phyloP scores from a whole-genome alignment of 441 rosid genomes.

The Pelargonium australe region DNA sequence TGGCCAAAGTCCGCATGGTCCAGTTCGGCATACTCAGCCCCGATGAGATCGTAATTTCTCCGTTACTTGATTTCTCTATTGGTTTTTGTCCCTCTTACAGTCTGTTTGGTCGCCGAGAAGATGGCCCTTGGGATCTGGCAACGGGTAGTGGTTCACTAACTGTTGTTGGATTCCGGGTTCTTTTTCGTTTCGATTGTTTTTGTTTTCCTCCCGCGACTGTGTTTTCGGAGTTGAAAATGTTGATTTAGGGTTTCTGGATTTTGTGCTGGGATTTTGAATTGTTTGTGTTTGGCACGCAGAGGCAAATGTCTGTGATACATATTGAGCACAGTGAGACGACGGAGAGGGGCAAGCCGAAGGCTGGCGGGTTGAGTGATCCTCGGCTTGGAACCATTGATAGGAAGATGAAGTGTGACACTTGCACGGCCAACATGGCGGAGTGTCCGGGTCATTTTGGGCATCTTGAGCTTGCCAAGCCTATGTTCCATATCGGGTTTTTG shows the following conservation, averaged over 20 bases:
- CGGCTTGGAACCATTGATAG: conserved; percentile 88
- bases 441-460: conserved; percentile 98
- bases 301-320: conserved; percentile 95
- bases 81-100: not conserved
- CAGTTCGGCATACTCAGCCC: conserved; percentile 76
- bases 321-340: conserved; percentile 90
- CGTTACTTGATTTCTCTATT: not conserved
- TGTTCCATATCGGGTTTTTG: conserved; percentile 92
- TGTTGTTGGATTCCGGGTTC: conserved; percentile 7
- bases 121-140: not conserved
- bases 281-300: conserved; percentile 38
- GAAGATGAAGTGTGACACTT: conserved; percentile 89
- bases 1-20: conserved; percentile 75
- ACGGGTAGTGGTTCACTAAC: not conserved
- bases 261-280: conserved; percentile 1
- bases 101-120: conserved; percentile 16
- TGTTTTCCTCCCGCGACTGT: not conserved
- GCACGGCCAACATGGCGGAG: conserved; percentile 95
- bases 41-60: conserved; percentile 52
- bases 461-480: conserved; percentile 96
- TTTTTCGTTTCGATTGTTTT: not conserved
- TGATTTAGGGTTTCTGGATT: conserved; percentile 1
- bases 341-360: conserved; percentile 89
- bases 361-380: conserved; percentile 75
- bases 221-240: not conserved